These are phyloP conservation scores for Zostera marina DNA, from an alignment of 116 monocot species.

Conservation along the genomic window DNA sequence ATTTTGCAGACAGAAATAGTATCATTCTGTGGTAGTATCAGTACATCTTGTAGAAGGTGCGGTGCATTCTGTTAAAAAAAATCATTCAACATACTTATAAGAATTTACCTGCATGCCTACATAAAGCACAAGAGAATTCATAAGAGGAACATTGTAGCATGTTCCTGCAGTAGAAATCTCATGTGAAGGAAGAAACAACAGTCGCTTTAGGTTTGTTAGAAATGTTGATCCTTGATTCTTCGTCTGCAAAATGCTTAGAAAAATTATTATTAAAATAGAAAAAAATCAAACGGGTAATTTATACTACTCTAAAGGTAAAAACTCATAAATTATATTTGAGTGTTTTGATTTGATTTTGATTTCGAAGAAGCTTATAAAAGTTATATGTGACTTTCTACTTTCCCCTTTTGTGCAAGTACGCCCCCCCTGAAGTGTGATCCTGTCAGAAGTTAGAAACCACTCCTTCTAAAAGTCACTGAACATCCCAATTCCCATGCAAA, in stretches of 20 bases:
- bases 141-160: constrained; percentile 86
- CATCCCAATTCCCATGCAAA: too few relatives aligned
- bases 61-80: too few relatives aligned
- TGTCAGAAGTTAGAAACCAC: too few relatives aligned
- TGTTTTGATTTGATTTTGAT: too few relatives aligned
- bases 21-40: not conserved
- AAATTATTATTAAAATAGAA: not conserved
- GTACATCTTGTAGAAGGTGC: too few relatives aligned
- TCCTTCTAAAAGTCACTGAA: too few relatives aligned
- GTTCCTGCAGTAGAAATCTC: constrained; percentile 64
- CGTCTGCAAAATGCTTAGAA: constrained; percentile 25
- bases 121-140: constrained; percentile 95
- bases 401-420: too few relatives aligned
- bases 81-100: not conserved
- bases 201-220: constrained; percentile 62
- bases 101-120: constrained; percentile 85
- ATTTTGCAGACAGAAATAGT: too few relatives aligned
- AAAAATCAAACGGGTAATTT: not conserved
- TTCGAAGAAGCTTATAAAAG: too few relatives aligned
- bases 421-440: too few relatives aligned
- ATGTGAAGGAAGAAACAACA: constrained; percentile 46
- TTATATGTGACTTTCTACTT: too few relatives aligned
- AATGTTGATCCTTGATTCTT: constrained; percentile 60
- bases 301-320: not conserved
- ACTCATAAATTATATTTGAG: too few relatives aligned